Percentiles rank a stretch among this genome's conserved stretches.
phyloP scores from a whole-genome alignment of 1,284 basidiomycete genomes.

The Butyriboletus regius region DNA sequence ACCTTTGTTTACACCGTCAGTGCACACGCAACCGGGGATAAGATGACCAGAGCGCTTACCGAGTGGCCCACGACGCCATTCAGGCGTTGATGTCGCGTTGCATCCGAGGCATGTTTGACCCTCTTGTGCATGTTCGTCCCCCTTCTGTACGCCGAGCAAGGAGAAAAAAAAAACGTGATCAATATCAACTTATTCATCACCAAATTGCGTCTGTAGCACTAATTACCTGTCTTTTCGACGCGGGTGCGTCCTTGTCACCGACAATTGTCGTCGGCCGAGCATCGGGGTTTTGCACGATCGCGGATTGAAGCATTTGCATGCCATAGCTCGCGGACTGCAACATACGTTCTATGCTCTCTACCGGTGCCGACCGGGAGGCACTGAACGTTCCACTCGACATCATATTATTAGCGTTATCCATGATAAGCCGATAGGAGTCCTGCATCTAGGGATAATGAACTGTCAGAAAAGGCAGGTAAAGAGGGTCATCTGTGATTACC shows the following conservation, averaged over 20 bases:
- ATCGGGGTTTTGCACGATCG: conserved; percentile 29
- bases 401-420: conserved; percentile 36
- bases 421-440: conserved; percentile 43
- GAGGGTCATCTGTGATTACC: conserved; percentile 30
- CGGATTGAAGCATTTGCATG: conserved; percentile 44
- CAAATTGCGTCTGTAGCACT: conserved; percentile 19
- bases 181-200: conserved; percentile 4
- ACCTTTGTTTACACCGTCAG: conserved; percentile 33
- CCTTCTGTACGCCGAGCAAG: conserved; percentile 34
- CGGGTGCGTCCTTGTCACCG: conserved; percentile 29
- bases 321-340: conserved; percentile 48
- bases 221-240: conserved; percentile 43
- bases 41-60: conserved; percentile 42
- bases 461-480: conserved; percentile 13
- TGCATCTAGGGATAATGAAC: conserved; percentile 32
- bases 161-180: conserved; percentile 14
- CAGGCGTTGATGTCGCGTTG: conserved; percentile 73
- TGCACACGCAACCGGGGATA: conserved; percentile 21
- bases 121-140: conserved; percentile 42
- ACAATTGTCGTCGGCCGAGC: conserved; percentile 16
- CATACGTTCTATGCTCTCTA: conserved; percentile 43
- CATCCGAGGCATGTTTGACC: conserved; percentile 71
- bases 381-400: conserved; percentile 23
- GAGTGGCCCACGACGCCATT: conserved; percentile 73
- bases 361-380: conserved; percentile 26